These are phyloP conservation scores for Xylaria longipes DNA, from an alignment of 495 filamentous ascomycete genomes.

Conservation along the genomic window DNA sequence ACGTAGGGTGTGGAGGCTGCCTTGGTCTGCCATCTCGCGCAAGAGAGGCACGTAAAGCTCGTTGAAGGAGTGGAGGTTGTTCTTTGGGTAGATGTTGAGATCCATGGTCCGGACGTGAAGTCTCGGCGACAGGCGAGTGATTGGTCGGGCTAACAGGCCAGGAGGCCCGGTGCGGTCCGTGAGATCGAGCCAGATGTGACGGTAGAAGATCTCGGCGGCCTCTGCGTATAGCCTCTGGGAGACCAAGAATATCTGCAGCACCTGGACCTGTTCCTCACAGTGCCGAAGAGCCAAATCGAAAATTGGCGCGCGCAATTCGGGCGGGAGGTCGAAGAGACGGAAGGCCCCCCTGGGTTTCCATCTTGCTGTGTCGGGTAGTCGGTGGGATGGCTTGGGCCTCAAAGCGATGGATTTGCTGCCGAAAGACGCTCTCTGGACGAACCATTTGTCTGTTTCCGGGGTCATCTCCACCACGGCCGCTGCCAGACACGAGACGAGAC, in stretches of 20 bases:
- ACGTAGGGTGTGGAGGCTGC: conserved; percentile 30
- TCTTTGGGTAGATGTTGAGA: conserved; percentile 30
- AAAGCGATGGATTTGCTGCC: conserved; percentile 33
- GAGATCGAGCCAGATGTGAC: conserved; percentile 32
- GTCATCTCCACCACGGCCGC: neutral
- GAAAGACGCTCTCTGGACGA: conserved; percentile 22
- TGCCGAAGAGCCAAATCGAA: conserved; percentile 27
- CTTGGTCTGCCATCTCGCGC: conserved; percentile 30
- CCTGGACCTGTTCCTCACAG: conserved; percentile 26
- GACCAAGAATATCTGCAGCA: conserved; percentile 31
- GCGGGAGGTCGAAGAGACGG: conserved; percentile 39
- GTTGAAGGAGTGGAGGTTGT: conserved; percentile 29
- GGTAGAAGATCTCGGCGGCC: conserved; percentile 37
- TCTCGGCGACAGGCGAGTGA: conserved; percentile 30
- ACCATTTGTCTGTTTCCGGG: neutral
- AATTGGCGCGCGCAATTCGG: conserved; percentile 36
- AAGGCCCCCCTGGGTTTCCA: conserved; percentile 32
- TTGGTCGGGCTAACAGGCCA: conserved; percentile 28
- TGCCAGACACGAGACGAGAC: neutral
- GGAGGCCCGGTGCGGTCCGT: conserved; percentile 19
- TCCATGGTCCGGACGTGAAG: conserved; percentile 32
- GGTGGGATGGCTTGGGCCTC: conserved; percentile 25
- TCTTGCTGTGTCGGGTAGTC: conserved; percentile 6
- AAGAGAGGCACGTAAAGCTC: conserved; percentile 27
- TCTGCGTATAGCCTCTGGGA: conserved; percentile 33